Evolutionary conservation across 768 basidiomycete genomes (phyloP), one percentile per base, ranked within the genome.

Genomic region (Omphalotus guepiniiformis): DNA sequence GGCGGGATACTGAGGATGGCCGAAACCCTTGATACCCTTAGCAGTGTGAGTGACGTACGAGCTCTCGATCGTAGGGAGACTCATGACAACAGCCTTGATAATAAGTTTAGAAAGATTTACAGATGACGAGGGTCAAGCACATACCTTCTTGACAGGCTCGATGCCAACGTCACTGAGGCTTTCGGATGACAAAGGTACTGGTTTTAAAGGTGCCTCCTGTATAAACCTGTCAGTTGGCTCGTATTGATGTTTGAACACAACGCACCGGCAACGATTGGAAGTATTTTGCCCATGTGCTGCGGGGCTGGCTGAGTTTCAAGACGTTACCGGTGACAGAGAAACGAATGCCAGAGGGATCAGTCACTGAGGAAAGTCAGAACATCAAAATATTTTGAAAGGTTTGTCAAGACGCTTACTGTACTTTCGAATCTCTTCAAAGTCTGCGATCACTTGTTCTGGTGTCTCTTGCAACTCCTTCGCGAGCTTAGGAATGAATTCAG

Each of bases 321-420:
- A 99, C 71, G 57, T 96, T 83, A 9, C 96, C 96, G n/a, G 85
- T 80, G 8, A 98, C 87, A 1, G 90, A 88, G 61, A 99, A 87
- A 30, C 96, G 83, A 18, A 93, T 73, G 34, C 84, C 88, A 16
- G 82, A 76, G 3, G 95, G 89, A 51, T 88, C 73, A 11, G 84
- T 87, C 53, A 96, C 93, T 98, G 50, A 6, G 50, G 21, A 16
- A 21, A 5, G 12, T 36, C 35, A 37, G 9, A 22, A 15, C 13
- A 47, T 8, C 11, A 27, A 29, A 4, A 5, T 13, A 40, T n/a
- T 18, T 26, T 1, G 18, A 29, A 23, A 26, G 9, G 3, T 3
- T 4, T 11, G 11, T 2, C 19, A 51, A 42, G 13, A 6, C 15
- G 71, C 90, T 58, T 54, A 95, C 93, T 55, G 50, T 66, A 64